phyloP scores from a whole-genome alignment of 2,329 filamentous ascomycete genomes.

The Trichoderma oligosporum region DNA sequence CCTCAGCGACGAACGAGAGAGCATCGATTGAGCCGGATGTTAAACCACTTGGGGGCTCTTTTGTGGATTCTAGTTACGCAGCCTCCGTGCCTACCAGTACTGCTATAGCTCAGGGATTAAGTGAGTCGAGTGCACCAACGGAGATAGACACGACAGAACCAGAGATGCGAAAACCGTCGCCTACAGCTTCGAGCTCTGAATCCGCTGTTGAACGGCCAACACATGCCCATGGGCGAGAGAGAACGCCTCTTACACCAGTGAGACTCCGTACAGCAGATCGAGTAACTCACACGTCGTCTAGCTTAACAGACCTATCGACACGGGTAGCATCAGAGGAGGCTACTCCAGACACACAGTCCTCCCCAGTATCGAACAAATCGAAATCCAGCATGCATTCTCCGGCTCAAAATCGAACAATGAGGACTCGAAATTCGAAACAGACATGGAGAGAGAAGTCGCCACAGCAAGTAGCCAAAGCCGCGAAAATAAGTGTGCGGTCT shows the following conservation, averaged over 20 bases:
- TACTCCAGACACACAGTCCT: slow-evolving; percentile 36
- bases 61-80: background rate
- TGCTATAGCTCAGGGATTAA: background rate
- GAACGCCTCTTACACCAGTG: slow-evolving; percentile 26
- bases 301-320: slow-evolving; percentile 41
- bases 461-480: slow-evolving; percentile 24
- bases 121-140: background rate
- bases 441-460: slow-evolving; percentile 29
- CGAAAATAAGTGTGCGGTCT: slow-evolving; percentile 26
- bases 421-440: slow-evolving; percentile 21
- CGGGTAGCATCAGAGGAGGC: slow-evolving; percentile 37
- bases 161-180: background rate
- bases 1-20: slow-evolving; percentile 6
- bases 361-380: slow-evolving; percentile 25
- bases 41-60: background rate
- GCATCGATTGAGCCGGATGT: background rate
- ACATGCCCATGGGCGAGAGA: slow-evolving; percentile 21
- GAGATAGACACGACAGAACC: background rate
- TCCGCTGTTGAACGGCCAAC: background rate
- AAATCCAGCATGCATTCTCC: slow-evolving; percentile 27
- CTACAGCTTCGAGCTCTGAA: background rate
- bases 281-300: slow-evolving; percentile 32
- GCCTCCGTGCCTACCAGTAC: background rate
- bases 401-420: slow-evolving; percentile 21
- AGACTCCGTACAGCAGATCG: slow-evolving; percentile 19